A percentile compares a stretch with the other conserved stretches of the same genome.
These are phyloP conservation scores for Phytophthora chlamydospora DNA, from an alignment of 352 stramenopile genomes.

Conservation along the genomic window DNA sequence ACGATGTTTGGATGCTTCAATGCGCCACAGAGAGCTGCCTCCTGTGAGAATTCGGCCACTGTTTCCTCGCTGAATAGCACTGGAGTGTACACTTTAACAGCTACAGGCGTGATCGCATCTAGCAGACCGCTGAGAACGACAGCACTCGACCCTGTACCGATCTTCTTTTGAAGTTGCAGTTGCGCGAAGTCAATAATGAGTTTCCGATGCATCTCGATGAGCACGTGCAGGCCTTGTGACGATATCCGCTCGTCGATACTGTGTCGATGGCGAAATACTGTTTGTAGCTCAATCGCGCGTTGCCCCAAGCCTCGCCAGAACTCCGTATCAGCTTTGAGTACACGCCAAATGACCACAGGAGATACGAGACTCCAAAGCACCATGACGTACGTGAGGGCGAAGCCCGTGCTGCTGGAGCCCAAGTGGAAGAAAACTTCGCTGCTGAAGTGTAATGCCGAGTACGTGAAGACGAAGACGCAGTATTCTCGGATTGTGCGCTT, in stretches of 20 bases:
- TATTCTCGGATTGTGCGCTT: slow-evolving; percentile 43
- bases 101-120: slow-evolving; percentile 43
- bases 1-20: slow-evolving; percentile 71
- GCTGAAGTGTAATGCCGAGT: slow-evolving; percentile 46
- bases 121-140: slow-evolving; percentile 57
- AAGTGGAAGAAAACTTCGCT: slow-evolving; percentile 37
- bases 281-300: slow-evolving; percentile 31
- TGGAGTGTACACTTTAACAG: slow-evolving; percentile 72
- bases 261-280: slow-evolving; percentile 32
- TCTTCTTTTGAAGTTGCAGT: slow-evolving; percentile 59
- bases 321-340: slow-evolving; percentile 56
- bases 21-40: slow-evolving; percentile 50
- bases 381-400: slow-evolving; percentile 40
- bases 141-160: slow-evolving; percentile 51
- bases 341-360: slow-evolving; percentile 38
- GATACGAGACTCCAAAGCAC: slow-evolving; percentile 29
- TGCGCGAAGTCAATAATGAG: slow-evolving; percentile 81
- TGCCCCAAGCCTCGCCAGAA: slow-evolving; percentile 52
- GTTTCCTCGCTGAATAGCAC: slow-evolving; percentile 57
- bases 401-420: slow-evolving; percentile 21
- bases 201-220: slow-evolving; percentile 76
- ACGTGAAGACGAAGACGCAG: slow-evolving; percentile 40
- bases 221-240: slow-evolving; percentile 59
- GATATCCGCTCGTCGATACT: slow-evolving; percentile 40
- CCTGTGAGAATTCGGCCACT: slow-evolving; percentile 59